These are phyloP conservation scores for Chalciporus piperatus DNA, from an alignment of 768 basidiomycete species.

Conservation along the genomic window DNA sequence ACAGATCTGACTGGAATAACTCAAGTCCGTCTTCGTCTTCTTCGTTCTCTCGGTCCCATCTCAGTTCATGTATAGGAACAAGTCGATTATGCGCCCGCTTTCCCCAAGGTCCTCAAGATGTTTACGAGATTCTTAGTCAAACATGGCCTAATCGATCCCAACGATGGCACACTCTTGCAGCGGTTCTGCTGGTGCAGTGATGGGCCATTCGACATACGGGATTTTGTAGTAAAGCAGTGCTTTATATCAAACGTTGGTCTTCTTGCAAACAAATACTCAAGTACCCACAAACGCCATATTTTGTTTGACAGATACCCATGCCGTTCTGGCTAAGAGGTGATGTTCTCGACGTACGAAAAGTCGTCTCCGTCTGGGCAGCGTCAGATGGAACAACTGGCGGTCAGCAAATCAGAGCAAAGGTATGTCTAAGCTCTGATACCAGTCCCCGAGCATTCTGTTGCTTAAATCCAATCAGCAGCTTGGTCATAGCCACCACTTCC, in stretches of 20 bases:
- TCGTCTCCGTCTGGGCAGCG: slow-evolving; percentile 47
- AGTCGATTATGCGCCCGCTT: slow-evolving; percentile 76
- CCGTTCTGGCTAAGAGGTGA: slow-evolving; percentile 75
- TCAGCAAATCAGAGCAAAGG: slow-evolving; percentile 13
- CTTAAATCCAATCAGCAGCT: slow-evolving; percentile 13
- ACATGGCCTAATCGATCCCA: slow-evolving; percentile 65
- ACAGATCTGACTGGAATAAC: slow-evolving; percentile 86
- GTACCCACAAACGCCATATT: slow-evolving; percentile 1
- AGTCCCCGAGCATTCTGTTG: background rate
- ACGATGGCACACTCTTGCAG: slow-evolving; percentile 51
- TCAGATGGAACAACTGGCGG: slow-evolving; percentile 8
- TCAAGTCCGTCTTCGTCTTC: slow-evolving; percentile 58
- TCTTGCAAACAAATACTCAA: slow-evolving; percentile 9
- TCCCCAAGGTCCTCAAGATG: slow-evolving; percentile 60
- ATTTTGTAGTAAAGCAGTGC: slow-evolving; percentile 87
- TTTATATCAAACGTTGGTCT: slow-evolving; percentile 73
- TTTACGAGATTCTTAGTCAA: slow-evolving; percentile 68
- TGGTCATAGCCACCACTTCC: slow-evolving; percentile 15
- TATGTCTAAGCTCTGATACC: slow-evolving; percentile 5
- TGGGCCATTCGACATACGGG: slow-evolving; percentile 78
- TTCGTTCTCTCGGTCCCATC: slow-evolving; percentile 1
- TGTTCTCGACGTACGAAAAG: slow-evolving; percentile 68
- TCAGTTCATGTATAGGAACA: slow-evolving; percentile 52
- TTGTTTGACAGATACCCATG: slow-evolving; percentile 50
- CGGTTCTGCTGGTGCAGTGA: slow-evolving; percentile 84